Conservation (phyloP, 2,329 filamentous ascomycete genomes). For the Neocucurbitaria cava region DNA sequence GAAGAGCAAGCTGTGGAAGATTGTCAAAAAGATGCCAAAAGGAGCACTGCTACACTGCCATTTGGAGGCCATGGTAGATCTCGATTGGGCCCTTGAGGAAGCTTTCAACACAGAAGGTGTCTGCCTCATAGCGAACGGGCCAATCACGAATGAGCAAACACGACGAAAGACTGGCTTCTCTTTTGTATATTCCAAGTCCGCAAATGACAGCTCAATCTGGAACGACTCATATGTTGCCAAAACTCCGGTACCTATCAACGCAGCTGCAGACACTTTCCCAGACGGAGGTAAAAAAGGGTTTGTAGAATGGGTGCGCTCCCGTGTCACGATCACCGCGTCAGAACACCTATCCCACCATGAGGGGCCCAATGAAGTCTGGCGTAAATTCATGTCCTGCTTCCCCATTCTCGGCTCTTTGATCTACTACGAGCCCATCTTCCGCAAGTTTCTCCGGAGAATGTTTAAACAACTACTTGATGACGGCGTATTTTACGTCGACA, state of each 20-base stretch:
- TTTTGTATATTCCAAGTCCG: slow-evolving; percentile 62
- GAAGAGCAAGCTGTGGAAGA: slow-evolving; percentile 81
- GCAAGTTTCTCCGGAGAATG: slow-evolving; percentile 74
- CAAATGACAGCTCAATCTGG: slow-evolving; percentile 67
- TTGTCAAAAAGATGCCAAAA: slow-evolving; percentile 87
- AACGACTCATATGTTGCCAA: slow-evolving; percentile 65
- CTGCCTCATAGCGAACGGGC: slow-evolving; percentile 67
- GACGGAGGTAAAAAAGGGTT: slow-evolving; percentile 75
- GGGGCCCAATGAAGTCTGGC: slow-evolving; percentile 84
- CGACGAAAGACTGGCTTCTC: slow-evolving; percentile 63
- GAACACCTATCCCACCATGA: slow-evolving; percentile 83
- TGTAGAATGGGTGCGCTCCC: slow-evolving; percentile 75
- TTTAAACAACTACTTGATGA: slow-evolving; percentile 77
- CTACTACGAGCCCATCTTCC: slow-evolving; percentile 90
- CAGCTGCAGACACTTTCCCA: slow-evolving; percentile 77
- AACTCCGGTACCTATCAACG: slow-evolving; percentile 64
- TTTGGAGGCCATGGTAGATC: slow-evolving; percentile 88
- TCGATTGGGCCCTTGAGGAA: slow-evolving; percentile 77
- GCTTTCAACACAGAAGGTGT: slow-evolving; percentile 76
- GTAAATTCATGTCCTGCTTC: slow-evolving; percentile 80
- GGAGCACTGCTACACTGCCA: slow-evolving; percentile 86
- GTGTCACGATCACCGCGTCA: slow-evolving; percentile 73
- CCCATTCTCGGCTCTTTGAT: slow-evolving; percentile 75
- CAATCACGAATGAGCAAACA: slow-evolving; percentile 62
- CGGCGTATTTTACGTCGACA: slow-evolving; percentile 83